Conservation (phyloP, 768 basidiomycete genomes). For the Phaeotremella fagi region DNA sequence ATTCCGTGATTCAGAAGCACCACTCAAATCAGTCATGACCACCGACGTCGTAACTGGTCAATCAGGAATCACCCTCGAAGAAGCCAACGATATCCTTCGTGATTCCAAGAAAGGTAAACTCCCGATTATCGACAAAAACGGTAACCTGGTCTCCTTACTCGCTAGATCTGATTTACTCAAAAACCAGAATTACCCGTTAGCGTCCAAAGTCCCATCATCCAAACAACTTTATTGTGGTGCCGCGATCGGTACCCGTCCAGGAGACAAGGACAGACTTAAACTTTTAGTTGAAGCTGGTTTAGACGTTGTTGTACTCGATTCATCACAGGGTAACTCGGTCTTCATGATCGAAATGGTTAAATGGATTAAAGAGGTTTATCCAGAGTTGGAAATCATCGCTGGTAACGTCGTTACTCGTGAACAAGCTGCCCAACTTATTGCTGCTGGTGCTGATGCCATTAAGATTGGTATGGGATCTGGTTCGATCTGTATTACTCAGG, state of each 20-base stretch:
- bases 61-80: slow-evolving; percentile 78
- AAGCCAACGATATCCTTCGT: slow-evolving; percentile 91
- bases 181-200: slow-evolving; percentile 92
- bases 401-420: slow-evolving; percentile 98
- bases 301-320: slow-evolving; percentile 91
- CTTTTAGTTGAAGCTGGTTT: slow-evolving; percentile 89
- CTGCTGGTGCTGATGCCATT: slow-evolving; percentile 90
- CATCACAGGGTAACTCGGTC: slow-evolving; percentile 91
- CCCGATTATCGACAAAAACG: slow-evolving; percentile 67
- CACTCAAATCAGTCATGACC: slow-evolving; percentile 84
- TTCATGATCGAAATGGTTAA: slow-evolving; percentile 91
- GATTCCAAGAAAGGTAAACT: slow-evolving; percentile 97
- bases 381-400: slow-evolving; percentile 84
- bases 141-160: slow-evolving; percentile 72
- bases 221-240: slow-evolving; percentile 98
- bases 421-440: slow-evolving; percentile 89
- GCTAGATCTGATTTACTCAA: slow-evolving; percentile 96
- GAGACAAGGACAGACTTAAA: slow-evolving; percentile 75
- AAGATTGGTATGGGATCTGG: slow-evolving; percentile 97
- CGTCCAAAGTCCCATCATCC: slow-evolving; percentile 79
- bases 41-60: slow-evolving; percentile 77
- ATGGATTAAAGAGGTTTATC: slow-evolving; percentile 84
- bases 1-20: slow-evolving; percentile 66
- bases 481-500: slow-evolving; percentile 98
- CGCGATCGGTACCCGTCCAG: slow-evolving; percentile 85